These are phyloP conservation scores for Ensete ventricosum DNA, from an alignment of 176 grass and related monocot genomes.

Conservation along the genomic window DNA sequence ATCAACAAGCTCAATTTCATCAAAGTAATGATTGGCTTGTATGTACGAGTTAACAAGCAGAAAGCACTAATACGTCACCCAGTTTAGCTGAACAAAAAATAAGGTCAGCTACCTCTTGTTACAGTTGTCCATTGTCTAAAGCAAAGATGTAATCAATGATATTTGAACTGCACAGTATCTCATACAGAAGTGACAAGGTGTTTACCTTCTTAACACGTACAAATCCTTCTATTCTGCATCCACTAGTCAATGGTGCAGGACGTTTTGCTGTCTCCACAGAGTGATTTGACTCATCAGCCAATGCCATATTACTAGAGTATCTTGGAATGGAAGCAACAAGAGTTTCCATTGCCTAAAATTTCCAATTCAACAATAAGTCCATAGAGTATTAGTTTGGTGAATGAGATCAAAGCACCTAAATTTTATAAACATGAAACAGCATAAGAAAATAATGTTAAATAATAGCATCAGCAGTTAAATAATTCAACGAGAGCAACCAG, in stretches of 20 bases:
- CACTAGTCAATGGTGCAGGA: constrained; percentile 78
- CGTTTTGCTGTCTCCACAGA: constrained; percentile 55
- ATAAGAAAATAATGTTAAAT: constrained; percentile 1
- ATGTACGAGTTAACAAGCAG: not conserved
- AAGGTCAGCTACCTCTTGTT: not conserved
- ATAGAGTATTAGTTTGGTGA: constrained; percentile 24
- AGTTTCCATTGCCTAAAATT: constrained; percentile 81
- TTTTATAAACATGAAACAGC: not conserved
- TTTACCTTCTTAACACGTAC: constrained; percentile 88
- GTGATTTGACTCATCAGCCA: constrained; percentile 67
- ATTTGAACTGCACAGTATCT: not conserved
- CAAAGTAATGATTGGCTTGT: not conserved
- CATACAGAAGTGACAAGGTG: not conserved
- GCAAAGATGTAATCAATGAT: not conserved
- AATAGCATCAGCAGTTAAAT: not conserved
- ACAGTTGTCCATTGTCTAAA: not conserved
- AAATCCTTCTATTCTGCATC: constrained; percentile 95
- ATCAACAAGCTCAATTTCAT: not conserved
- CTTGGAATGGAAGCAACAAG: constrained; percentile 70
- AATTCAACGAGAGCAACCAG: constrained; percentile 2
- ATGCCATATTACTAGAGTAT: constrained; percentile 47
- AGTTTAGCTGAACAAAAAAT: not conserved
- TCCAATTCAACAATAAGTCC: not conserved
- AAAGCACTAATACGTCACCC: not conserved
- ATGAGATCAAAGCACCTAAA: not conserved